phyloP scores from a whole-genome alignment of 345 rosid genomes.

The Corchorus olitorius region DNA sequence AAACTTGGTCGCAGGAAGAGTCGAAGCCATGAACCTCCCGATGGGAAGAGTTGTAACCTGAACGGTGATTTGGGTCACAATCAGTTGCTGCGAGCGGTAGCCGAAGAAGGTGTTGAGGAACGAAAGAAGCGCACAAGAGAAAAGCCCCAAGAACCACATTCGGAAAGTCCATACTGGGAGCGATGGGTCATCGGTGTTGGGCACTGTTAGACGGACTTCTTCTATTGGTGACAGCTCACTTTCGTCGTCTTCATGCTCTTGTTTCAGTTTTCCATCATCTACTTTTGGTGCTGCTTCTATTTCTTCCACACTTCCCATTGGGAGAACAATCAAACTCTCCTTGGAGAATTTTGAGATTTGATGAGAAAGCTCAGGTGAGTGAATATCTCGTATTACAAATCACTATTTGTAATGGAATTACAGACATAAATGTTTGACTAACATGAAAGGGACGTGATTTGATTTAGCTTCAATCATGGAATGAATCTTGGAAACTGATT shows the following conservation, averaged over 20 bases:
- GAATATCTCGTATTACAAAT: too few species aligned
- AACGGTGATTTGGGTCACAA: conserved; percentile 52
- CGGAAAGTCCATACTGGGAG: conserved; percentile 64
- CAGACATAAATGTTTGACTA: too few species aligned
- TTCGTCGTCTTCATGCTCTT: conserved; percentile 6
- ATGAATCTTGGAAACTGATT: too few species aligned
- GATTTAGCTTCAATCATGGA: too few species aligned
- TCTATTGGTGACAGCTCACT: conserved; percentile 53
- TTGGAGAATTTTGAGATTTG: too few species aligned
- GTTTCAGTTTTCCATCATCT: too few species aligned
- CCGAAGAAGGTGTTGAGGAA: conserved; percentile 65
- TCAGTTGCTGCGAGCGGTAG: conserved; percentile 56
- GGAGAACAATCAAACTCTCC: too few species aligned
- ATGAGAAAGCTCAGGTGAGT: too few species aligned
- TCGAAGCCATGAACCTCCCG: conserved; percentile 44
- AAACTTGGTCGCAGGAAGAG: conserved; percentile 41
- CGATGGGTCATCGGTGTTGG: conserved; percentile 50
- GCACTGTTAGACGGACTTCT: conserved; percentile 56
- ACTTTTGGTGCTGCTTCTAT: neutral
- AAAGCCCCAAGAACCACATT: conserved; percentile 55
- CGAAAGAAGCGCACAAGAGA: conserved; percentile 53
- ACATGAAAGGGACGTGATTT: too few species aligned
- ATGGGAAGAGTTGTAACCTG: conserved; percentile 55
- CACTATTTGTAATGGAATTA: too few species aligned
- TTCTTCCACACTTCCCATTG: conserved; percentile 24